Conservation (phyloP, 2,329 filamentous ascomycete genomes). For the Clarireedia homoeocarpa region DNA sequence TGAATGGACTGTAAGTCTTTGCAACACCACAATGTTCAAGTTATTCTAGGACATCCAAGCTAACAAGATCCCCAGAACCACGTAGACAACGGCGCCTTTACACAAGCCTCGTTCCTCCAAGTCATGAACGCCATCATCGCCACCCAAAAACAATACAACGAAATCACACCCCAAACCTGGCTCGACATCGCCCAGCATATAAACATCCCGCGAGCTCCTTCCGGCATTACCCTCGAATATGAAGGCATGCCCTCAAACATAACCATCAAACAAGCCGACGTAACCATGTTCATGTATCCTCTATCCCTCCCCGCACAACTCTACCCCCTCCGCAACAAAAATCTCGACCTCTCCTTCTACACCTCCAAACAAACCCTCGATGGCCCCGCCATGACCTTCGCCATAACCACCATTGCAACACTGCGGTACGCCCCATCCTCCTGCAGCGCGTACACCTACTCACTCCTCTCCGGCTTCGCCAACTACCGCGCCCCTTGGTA, state of each 20-base stretch:
- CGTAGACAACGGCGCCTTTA: constrained; percentile 54
- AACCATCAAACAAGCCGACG: constrained; percentile 18
- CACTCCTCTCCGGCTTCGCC: constrained; percentile 52
- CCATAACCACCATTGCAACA: constrained; percentile 59
- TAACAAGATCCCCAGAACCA: constrained; percentile 7
- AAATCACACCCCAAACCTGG: constrained; percentile 45
- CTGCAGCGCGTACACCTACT: constrained; percentile 61
- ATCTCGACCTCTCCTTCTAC: constrained; percentile 11
- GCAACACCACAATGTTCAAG: no score
- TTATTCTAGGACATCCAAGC: not conserved
- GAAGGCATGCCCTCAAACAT: constrained; percentile 11
- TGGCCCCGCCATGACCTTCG: constrained; percentile 68
- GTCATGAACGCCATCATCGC: constrained; percentile 38
- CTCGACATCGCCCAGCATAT: constrained; percentile 46
- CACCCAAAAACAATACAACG: constrained; percentile 9
- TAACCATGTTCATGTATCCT: constrained; percentile 12
- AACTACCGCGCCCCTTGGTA: constrained; percentile 61
- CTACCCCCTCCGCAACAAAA: not conserved
- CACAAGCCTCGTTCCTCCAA: constrained; percentile 34
- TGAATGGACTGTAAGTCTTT: constrained; percentile 33
- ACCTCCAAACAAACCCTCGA: constrained; percentile 33
- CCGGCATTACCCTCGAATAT: constrained; percentile 41
- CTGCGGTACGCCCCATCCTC: constrained; percentile 59
- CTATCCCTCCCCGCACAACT: not conserved
- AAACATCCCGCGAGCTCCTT: constrained; percentile 42